Conservation (phyloP, 2,329 filamentous ascomycete species). For the Cladorrhinum sp. region DNA sequence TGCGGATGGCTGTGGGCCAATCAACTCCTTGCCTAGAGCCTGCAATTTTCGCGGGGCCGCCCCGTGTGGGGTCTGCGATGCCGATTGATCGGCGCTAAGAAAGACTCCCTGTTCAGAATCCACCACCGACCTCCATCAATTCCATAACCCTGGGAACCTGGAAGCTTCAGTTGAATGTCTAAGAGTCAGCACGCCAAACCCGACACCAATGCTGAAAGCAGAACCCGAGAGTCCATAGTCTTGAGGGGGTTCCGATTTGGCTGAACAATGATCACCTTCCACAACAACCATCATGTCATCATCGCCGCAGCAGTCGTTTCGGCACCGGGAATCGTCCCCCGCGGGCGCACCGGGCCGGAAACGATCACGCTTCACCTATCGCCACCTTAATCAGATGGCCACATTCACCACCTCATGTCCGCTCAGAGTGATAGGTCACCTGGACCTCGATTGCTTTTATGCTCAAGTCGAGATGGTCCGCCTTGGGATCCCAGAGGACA, state of each 20-base stretch:
- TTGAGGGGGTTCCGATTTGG: background rate
- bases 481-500: conserved; percentile 67
- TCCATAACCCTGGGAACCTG: background rate
- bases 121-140: background rate
- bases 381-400: conserved; percentile 73
- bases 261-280: background rate
- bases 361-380: conserved; percentile 77
- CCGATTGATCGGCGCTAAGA: no score
- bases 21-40: no score
- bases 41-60: no score
- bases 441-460: conserved; percentile 97
- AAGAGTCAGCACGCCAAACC: background rate
- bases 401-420: conserved; percentile 70
- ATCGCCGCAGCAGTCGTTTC: conserved; percentile 31
- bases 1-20: no score
- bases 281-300: conserved; percentile 18
- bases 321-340: conserved; percentile 34
- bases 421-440: conserved; percentile 81
- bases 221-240: background rate
- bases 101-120: background rate
- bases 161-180: no score
- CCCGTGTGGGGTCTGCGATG: no score
- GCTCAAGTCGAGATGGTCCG: conserved; percentile 94
- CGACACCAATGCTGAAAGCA: background rate
- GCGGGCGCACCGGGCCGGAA: conserved; percentile 32